Evolutionary conservation across 176 grass and related monocot species (phyloP).

Genomic region (Bothriochloa decipiens): DNA sequence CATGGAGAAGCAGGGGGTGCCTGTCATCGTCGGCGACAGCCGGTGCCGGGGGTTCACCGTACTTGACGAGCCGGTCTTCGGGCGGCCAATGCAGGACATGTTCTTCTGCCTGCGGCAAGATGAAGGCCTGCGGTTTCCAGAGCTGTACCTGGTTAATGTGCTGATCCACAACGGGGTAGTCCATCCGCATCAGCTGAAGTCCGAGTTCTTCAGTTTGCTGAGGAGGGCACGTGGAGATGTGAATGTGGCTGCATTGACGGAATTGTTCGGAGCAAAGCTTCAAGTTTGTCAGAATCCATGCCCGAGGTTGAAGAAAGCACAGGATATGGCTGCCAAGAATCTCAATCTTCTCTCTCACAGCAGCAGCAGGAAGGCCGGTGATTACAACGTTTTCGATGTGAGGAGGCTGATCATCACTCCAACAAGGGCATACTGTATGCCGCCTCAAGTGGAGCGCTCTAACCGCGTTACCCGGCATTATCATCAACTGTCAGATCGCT

Average conservation of each 20-base stretch:
- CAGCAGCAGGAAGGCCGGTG: background rate
- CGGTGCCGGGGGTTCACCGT: slow-evolving; percentile 36
- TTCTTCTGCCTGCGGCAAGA: slow-evolving; percentile 63
- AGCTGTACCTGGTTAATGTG: slow-evolving; percentile 71
- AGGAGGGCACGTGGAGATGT: slow-evolving; percentile 23
- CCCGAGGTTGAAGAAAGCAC: slow-evolving; percentile 31
- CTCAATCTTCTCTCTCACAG: background rate
- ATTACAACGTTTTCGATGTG: slow-evolving; percentile 39
- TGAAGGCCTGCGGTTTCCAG: slow-evolving; percentile 56
- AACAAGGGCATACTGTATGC: slow-evolving; percentile 74
- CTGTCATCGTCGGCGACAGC: background rate
- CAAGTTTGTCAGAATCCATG: slow-evolving; percentile 36
- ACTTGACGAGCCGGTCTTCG: slow-evolving; percentile 52
- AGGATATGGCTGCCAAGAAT: slow-evolving; percentile 43
- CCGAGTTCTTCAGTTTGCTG: slow-evolving; percentile 65
- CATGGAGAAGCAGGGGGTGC: slow-evolving; percentile 52
- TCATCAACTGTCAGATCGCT: slow-evolving; percentile 57
- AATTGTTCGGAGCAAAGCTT: slow-evolving; percentile 48
- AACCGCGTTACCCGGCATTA: slow-evolving; percentile 73
- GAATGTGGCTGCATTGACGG: slow-evolving; percentile 45
- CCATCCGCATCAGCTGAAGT: slow-evolving; percentile 63
- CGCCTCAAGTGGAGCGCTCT: slow-evolving; percentile 67
- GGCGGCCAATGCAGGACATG: slow-evolving; percentile 35
- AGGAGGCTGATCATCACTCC: slow-evolving; percentile 84
- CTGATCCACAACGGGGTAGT: slow-evolving; percentile 75